Conservation (phyloP, 495 filamentous ascomycete genomes). For the Hyphodiscus hymeniophilus region DNA sequence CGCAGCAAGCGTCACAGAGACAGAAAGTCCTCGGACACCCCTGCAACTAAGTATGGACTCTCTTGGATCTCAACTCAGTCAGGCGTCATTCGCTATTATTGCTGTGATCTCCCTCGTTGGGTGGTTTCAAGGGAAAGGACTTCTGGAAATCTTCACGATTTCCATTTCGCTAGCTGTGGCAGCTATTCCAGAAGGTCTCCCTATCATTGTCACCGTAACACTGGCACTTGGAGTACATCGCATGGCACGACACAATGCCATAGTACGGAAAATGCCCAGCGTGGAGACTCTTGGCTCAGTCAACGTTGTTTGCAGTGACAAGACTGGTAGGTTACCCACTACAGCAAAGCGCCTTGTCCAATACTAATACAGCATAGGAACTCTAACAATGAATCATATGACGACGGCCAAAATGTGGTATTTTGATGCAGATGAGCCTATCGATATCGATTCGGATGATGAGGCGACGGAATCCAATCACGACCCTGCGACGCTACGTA, state of each 20-base stretch:
- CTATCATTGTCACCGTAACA: constrained; percentile 97
- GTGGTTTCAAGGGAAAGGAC: constrained; percentile 74
- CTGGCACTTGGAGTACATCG: constrained; percentile 87
- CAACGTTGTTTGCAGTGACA: constrained; percentile 97
- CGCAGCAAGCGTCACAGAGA: constrained; percentile 82
- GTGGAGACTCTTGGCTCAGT: constrained; percentile 97
- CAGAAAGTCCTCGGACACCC: constrained; percentile 89
- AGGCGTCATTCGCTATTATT: constrained; percentile 93
- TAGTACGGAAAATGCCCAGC: constrained; percentile 89
- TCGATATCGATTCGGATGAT: constrained; percentile 68
- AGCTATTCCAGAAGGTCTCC: constrained; percentile 92
- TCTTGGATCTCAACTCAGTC: constrained; percentile 86
- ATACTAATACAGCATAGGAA: constrained; percentile 35
- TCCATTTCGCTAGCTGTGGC: constrained; percentile 95
- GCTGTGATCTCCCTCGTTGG: constrained; percentile 84
- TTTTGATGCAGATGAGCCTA: constrained; percentile 60
- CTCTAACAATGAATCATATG: constrained; percentile 96
- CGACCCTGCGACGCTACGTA: constrained; percentile 63
- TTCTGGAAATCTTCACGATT: constrained; percentile 96
- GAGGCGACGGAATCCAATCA: constrained; percentile 49
- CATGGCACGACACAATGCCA: constrained; percentile 89
- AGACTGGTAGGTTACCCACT: constrained; percentile 52
- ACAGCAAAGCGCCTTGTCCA: not conserved
- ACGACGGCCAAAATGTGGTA: constrained; percentile 96
- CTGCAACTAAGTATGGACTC: constrained; percentile 96